Evolutionary conservation across 345 rosid species (phyloP).

Genomic region (Populus davidiana): DNA sequence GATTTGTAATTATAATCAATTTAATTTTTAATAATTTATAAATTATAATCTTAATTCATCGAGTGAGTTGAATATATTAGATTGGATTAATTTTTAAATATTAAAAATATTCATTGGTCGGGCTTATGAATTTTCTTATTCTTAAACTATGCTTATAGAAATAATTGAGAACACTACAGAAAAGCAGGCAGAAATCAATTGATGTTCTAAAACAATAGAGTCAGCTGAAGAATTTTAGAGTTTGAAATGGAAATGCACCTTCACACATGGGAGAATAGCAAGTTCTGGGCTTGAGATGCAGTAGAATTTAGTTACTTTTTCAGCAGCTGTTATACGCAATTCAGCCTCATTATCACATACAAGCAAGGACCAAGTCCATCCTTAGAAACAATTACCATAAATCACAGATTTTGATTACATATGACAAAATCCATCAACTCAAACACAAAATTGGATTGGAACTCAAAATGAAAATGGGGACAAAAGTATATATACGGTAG

Average conservation of each 20-base stretch:
- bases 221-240: not conserved
- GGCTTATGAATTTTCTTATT: no score
- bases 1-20: no score
- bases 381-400: conserved; percentile 24
- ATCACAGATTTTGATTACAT: not conserved
- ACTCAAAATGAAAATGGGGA: not conserved
- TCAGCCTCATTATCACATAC: conserved; percentile 98
- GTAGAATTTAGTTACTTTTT: conserved; percentile 91
- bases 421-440: not conserved
- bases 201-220: not conserved
- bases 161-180: conserved; percentile 8
- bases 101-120: no score
- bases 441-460: not conserved
- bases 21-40: no score
- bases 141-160: not conserved
- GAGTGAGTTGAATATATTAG: no score
- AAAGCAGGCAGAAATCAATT: not conserved
- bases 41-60: no score
- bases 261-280: conserved; percentile 87
- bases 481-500: not conserved
- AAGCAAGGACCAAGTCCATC: conserved; percentile 84
- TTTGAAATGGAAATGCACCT: conserved; percentile 40
- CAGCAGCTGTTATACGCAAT: conserved; percentile 98
- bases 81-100: no score
- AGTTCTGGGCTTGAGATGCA: conserved; percentile 87